A percentile compares a stretch with the other conserved stretches of the same genome.
Evolutionary conservation across 495 filamentous ascomycete species (phyloP).

Genomic region (Glutinoglossum americanum): DNA sequence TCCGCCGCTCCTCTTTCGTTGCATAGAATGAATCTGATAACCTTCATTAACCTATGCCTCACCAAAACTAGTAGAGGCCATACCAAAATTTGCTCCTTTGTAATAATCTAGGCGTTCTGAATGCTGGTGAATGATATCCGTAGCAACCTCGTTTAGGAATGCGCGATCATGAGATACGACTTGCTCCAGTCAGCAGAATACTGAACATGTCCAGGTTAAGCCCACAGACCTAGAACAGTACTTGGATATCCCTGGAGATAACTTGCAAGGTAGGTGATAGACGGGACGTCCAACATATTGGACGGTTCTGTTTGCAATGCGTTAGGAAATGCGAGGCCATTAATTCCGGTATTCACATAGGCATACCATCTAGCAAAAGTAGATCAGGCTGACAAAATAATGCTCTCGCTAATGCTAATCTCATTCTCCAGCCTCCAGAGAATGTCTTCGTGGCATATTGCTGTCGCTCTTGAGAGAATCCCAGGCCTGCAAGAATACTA

Average conservation of each 20-base stretch:
- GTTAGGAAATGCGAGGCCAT: background rate
- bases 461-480: constrained; percentile 86
- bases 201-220: background rate
- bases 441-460: constrained; percentile 91
- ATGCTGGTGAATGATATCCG: constrained; percentile 97
- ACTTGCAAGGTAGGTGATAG: constrained; percentile 95
- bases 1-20: constrained; percentile 88
- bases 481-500: constrained; percentile 87
- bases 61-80: constrained; percentile 5
- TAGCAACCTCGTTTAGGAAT: constrained; percentile 98
- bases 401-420: constrained; percentile 80
- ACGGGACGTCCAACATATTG: constrained; percentile 99
- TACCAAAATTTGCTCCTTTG: constrained; percentile 80
- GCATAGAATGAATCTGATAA: constrained; percentile 76
- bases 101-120: constrained; percentile 96
- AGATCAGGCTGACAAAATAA: constrained; percentile 97
- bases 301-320: constrained; percentile 53
- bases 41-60: background rate
- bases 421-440: constrained; percentile 99
- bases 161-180: constrained; percentile 98
- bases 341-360: constrained; percentile 4
- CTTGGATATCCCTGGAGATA: constrained; percentile 90
- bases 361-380: constrained; percentile 65
- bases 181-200: background rate
- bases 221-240: constrained; percentile 44